Conservation (phyloP, 2,329 filamentous ascomycete species). For the Fusarium setosum region DNA sequence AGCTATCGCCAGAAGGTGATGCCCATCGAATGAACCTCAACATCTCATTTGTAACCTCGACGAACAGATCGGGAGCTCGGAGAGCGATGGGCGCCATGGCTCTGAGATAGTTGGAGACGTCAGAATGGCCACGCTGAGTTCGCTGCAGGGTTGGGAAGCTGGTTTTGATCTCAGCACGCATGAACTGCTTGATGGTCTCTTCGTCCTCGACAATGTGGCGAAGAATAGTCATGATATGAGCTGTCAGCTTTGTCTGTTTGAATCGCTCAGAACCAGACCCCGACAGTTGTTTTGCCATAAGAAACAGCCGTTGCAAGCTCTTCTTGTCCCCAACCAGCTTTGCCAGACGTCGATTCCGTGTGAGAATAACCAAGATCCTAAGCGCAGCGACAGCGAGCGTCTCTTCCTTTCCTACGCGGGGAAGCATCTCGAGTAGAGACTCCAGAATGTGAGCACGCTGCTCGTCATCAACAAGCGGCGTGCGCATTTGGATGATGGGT, state of each 20-base stretch:
- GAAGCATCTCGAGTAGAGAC: conserved; percentile 84
- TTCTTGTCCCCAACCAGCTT: conserved; percentile 84
- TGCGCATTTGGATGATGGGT: conserved; percentile 71
- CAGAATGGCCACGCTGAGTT: conserved; percentile 65
- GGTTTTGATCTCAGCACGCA: conserved; percentile 88
- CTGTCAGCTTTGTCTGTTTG: conserved; percentile 61
- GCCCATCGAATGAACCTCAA: conserved; percentile 77
- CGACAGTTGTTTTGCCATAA: conserved; percentile 94
- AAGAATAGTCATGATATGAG: conserved; percentile 84
- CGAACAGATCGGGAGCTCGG: conserved; percentile 85
- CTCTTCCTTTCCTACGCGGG: conserved; percentile 88
- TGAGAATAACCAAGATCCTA: conserved; percentile 88
- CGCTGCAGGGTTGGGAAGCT: conserved; percentile 72
- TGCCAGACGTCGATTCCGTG: conserved; percentile 80
- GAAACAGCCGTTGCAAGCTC: conserved; percentile 89
- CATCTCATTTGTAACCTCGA: conserved; percentile 87
- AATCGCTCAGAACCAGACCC: conserved; percentile 82
- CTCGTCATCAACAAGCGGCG: conserved; percentile 65
- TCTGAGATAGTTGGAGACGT: conserved; percentile 79
- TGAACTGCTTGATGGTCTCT: conserved; percentile 88
- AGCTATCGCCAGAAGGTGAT: conserved; percentile 48
- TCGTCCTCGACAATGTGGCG: conserved; percentile 96
- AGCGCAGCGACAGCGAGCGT: conserved; percentile 84
- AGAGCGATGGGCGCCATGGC: conserved; percentile 83
- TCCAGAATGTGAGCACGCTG: conserved; percentile 80